Percentiles rank a stretch among this genome's conserved stretches.
phyloP scores from a whole-genome alignment of 176 grass and related monocot species.

The Oropetium thomaeum region DNA sequence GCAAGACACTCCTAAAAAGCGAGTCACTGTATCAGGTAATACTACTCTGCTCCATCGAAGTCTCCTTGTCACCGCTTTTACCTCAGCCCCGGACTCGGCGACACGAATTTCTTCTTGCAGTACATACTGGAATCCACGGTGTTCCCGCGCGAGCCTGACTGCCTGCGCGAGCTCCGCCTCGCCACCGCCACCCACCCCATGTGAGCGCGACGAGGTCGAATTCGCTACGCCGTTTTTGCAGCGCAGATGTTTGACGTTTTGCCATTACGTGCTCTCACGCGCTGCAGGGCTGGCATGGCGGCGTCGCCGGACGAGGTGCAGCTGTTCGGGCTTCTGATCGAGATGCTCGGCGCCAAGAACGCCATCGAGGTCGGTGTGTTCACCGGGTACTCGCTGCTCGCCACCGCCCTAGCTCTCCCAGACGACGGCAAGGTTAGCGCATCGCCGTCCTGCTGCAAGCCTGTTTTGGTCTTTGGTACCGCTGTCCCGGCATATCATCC shows the following conservation, averaged over 20 bases:
- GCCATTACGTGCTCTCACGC: background rate
- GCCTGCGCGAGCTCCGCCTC: constrained; percentile 66
- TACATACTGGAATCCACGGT: constrained; percentile 72
- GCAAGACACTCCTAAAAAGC: constrained; percentile 58
- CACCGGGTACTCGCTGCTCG: constrained; percentile 77
- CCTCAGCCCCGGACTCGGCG: background rate
- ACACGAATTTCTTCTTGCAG: background rate
- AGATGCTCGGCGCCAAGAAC: constrained; percentile 65
- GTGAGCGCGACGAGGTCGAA: background rate
- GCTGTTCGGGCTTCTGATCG: constrained; percentile 54
- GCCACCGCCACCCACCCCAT: constrained; percentile 45
- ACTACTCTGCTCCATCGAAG: background rate
- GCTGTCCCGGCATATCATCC: background rate
- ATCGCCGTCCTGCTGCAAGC: background rate
- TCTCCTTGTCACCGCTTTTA: accelerated
- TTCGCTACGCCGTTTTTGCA: background rate
- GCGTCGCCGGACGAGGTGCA: constrained; percentile 58
- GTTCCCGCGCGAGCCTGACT: constrained; percentile 61
- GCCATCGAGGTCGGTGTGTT: constrained; percentile 69
- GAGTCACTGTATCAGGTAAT: constrained; percentile 55
- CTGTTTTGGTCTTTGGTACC: background rate
- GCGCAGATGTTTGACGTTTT: constrained; percentile 14
- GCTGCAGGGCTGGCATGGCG: constrained; percentile 43
- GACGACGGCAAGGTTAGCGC: constrained; percentile 51
- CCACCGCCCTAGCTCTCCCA: constrained; percentile 53